Conservation (phyloP, 1,284 basidiomycete species). For the Leccinum fuscescens region DNA sequence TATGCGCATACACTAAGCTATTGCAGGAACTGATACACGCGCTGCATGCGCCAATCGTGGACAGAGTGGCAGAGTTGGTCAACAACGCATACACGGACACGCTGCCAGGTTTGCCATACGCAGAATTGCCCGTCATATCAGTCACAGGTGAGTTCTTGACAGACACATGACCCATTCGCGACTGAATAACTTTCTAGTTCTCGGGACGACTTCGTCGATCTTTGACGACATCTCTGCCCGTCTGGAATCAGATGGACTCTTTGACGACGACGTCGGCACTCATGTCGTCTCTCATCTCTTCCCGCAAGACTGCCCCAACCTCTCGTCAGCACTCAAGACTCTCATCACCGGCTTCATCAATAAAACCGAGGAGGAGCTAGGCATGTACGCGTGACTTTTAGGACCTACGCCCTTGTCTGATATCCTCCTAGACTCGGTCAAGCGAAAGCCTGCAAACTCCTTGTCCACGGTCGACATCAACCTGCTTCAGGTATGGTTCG, state of each 20-base stretch:
- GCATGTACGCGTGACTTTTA: slow-evolving; percentile 21
- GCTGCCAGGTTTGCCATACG: slow-evolving; percentile 47
- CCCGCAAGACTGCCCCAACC: slow-evolving; percentile 55
- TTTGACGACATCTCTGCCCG: slow-evolving; percentile 43
- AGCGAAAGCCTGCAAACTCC: slow-evolving; percentile 47
- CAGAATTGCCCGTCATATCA: slow-evolving; percentile 54
- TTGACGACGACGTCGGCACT: slow-evolving; percentile 22
- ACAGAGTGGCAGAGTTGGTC: slow-evolving; percentile 41
- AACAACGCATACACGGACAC: slow-evolving; percentile 39
- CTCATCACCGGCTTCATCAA: slow-evolving; percentile 56
- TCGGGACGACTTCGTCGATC: slow-evolving; percentile 37
- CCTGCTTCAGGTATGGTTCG: slow-evolving; percentile 58
- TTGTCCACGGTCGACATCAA: slow-evolving; percentile 61
- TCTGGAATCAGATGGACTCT: slow-evolving; percentile 35
- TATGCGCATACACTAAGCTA: not conserved
- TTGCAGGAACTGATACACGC: slow-evolving; percentile 43
- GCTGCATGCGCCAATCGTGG: slow-evolving; percentile 45
- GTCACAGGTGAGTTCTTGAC: slow-evolving; percentile 46
- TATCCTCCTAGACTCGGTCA: slow-evolving; percentile 26
- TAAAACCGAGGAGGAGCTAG: slow-evolving; percentile 31
- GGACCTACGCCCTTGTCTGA: slow-evolving; percentile 10
- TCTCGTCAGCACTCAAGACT: slow-evolving; percentile 53
- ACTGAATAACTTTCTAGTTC: slow-evolving; percentile 28
- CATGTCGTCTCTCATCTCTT: slow-evolving; percentile 50
- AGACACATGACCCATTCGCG: not conserved